Conservation (phyloP, 1,284 basidiomycete species). For the Microbotryomycetes sp. region DNA sequence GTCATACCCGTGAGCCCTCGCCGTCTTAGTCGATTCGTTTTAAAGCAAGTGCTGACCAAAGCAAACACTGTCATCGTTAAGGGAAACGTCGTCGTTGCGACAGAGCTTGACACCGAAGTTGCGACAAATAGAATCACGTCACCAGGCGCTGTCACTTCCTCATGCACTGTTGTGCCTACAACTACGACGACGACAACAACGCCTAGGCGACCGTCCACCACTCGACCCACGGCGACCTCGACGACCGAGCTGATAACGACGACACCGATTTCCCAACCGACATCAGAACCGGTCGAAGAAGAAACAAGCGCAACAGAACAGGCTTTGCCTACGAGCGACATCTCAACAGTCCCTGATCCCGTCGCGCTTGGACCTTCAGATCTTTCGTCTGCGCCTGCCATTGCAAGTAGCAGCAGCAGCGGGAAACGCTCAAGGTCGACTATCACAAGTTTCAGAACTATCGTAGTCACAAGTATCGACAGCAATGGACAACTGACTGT, state of each 20-base stretch:
- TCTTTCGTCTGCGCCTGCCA: no score
- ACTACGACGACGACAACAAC: not conserved
- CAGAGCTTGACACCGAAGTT: not conserved
- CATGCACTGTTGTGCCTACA: not conserved
- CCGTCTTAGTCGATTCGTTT: no score
- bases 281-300: no score
- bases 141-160: not conserved
- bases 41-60: no score
- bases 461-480: not conserved
- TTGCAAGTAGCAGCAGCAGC: not conserved
- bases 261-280: not conserved
- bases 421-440: not conserved
- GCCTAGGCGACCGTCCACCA: not conserved
- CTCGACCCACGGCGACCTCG: not conserved
- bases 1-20: not conserved
- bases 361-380: not conserved
- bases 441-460: not conserved
- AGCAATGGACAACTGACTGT: not conserved
- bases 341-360: not conserved
- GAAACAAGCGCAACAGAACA: not conserved
- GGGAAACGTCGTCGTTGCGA: not conserved
- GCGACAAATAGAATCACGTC: not conserved
- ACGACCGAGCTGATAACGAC: not conserved
- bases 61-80: no score
- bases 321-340: not conserved